phyloP scores from a whole-genome alignment of 2,329 filamentous ascomycete genomes.

The Emmonsiellopsis sp. region DNA sequence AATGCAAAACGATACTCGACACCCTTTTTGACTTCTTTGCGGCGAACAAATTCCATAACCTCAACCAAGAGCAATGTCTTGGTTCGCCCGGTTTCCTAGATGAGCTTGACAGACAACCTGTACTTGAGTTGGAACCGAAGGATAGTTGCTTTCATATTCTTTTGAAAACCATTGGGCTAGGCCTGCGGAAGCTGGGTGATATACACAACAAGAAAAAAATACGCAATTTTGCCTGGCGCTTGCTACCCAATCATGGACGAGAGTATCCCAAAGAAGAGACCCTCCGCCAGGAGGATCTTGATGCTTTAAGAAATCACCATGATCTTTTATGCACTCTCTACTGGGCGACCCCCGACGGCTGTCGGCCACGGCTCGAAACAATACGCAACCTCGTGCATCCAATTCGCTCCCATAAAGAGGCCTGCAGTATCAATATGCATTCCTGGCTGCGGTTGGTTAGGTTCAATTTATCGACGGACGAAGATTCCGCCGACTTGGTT shows the following conservation, averaged over 20 bases:
- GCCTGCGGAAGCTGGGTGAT: slow-evolving; percentile 39
- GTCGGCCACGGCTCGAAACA: slow-evolving; percentile 44
- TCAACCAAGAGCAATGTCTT: slow-evolving; percentile 43
- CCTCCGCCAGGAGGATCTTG: slow-evolving; percentile 44
- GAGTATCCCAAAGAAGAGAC: slow-evolving; percentile 50
- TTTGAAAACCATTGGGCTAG: slow-evolving; percentile 47
- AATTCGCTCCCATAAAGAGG: slow-evolving; percentile 48
- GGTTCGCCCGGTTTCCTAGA: slow-evolving; percentile 49
- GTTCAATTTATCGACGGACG: slow-evolving; percentile 48
- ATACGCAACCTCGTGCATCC: slow-evolving; percentile 50
- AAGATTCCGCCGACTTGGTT: slow-evolving; percentile 36
- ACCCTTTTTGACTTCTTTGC: slow-evolving; percentile 53
- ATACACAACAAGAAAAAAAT: slow-evolving; percentile 46
- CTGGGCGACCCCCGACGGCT: slow-evolving; percentile 45
- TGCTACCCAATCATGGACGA: slow-evolving; percentile 53
- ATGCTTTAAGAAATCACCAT: slow-evolving; percentile 53
- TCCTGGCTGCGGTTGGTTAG: slow-evolving; percentile 49
- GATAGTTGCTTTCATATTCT: slow-evolving; percentile 52
- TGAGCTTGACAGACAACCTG: slow-evolving; percentile 35
- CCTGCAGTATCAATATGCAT: slow-evolving; percentile 49
- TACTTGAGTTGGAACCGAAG: slow-evolving; percentile 35
- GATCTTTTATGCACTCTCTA: slow-evolving; percentile 53
- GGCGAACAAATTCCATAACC: slow-evolving; percentile 41
- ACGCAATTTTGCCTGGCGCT: slow-evolving; percentile 47
- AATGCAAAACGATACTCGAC: slow-evolving; percentile 46